Base-by-base conservation (phyloP, 2,329 filamentous ascomycete genomes). In the Lanzia echinophila region DNA sequence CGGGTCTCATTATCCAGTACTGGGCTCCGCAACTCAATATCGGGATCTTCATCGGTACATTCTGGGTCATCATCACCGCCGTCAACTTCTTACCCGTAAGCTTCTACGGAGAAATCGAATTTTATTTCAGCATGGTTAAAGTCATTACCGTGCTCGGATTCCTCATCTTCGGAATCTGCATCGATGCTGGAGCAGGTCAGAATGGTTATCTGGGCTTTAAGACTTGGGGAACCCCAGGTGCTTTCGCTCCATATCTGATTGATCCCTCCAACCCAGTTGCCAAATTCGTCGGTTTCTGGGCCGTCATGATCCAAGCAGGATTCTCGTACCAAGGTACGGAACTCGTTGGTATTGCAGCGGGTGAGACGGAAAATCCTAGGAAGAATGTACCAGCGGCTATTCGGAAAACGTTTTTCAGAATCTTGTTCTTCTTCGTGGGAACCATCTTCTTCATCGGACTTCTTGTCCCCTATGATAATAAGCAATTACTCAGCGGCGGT, bases 41-140 rank as follows among this genome's bases (percentile, higher is more conserved):
- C 52, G 86, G 78, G 55, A 83, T 90, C 60, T 88, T 86, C 70
- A 88, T 90, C 62, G 78, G 78, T 38, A 72, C 90, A 52, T 90
- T 90, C 71, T 88, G 85, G 79, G 76, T 83, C 32, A 67, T 86
- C 33, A 86, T 91, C 64, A 85, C 83, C 0, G 73, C 74, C 1
- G 66, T 86, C 64, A 90, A 91, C 69, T 82, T 88, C 66, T 68
- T 90, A 34, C 86, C 86, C 2, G 81, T 91, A 43, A 78, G 79
- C 48, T 82, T 82, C 60, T 91, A 88, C 60, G 88, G 87, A 38
- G 86, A 91, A 65, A 74, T 88, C 28, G 88, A 92, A 67, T 88
- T 90, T 70, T 90, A 84, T 79, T 83, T 91, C 62, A 83, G 86
- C 6, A 81, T 76, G 54, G 82, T 92, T 74, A 92, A 92, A 70